These are phyloP conservation scores for Zygosaccharomyces kombuchaensis DNA, from an alignment of 805 yeast species.

Conservation along the genomic window DNA sequence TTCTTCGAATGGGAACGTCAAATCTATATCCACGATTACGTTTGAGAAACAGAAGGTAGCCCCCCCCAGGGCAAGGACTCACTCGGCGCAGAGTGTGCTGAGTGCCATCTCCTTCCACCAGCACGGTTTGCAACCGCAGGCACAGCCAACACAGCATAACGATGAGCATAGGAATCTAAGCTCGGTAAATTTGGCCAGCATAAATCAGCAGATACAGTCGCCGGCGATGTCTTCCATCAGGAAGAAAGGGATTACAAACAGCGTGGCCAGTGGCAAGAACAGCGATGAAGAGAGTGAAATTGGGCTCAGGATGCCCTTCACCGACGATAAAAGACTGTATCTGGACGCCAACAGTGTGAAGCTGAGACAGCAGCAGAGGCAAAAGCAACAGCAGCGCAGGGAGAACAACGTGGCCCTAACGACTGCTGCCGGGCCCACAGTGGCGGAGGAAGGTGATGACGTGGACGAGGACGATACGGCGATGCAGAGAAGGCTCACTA, in stretches of 20 bases:
- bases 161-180: slow-evolving; percentile 7
- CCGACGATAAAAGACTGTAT: slow-evolving; percentile 27
- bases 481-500: slow-evolving; percentile 36
- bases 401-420: not conserved
- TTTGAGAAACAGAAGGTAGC: slow-evolving; percentile 62
- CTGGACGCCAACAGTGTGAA: slow-evolving; percentile 8
- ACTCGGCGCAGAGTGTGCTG: slow-evolving; percentile 40
- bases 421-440: not conserved
- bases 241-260: slow-evolving; percentile 29
- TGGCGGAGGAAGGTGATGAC: slow-evolving; percentile 18
- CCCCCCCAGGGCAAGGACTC: slow-evolving; percentile 38
- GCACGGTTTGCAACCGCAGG: slow-evolving; percentile 11
- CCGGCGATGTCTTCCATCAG: slow-evolving; percentile 39
- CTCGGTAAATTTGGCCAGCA: slow-evolving; percentile 24
- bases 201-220: slow-evolving; percentile 39
- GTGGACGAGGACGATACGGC: slow-evolving; percentile 28
- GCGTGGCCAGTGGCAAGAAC: slow-evolving; percentile 23
- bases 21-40: slow-evolving; percentile 29
- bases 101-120: slow-evolving; percentile 60
- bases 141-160: slow-evolving; percentile 8
- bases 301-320: slow-evolving; percentile 35
- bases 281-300: slow-evolving; percentile 19
- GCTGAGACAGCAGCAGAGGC: slow-evolving; percentile 6
- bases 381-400: slow-evolving; percentile 2
- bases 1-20: slow-evolving; percentile 8